These are phyloP conservation scores for Torulaspora gathmanii DNA, from an alignment of 805 yeast species.

Conservation along the genomic window DNA sequence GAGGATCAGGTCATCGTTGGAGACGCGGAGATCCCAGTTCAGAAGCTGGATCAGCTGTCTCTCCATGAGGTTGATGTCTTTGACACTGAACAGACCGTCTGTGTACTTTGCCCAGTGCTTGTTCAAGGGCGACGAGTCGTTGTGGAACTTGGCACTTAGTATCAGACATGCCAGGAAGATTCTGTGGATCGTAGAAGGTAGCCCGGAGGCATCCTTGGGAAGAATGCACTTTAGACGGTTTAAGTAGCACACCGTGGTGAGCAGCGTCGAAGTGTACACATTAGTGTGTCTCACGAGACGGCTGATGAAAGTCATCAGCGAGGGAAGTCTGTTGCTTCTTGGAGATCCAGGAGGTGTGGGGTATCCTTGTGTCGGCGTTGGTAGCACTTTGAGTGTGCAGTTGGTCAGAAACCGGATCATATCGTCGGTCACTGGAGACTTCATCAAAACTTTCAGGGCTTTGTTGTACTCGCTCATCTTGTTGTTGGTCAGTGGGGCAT, in stretches of 20 bases:
- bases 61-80: constrained; percentile 77
- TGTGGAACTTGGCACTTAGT: constrained; percentile 66
- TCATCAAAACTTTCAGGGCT: constrained; percentile 56
- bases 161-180: constrained; percentile 71
- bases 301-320: constrained; percentile 69
- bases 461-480: constrained; percentile 38
- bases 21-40: constrained; percentile 68
- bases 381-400: constrained; percentile 60
- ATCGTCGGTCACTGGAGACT: constrained; percentile 66
- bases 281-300: constrained; percentile 68
- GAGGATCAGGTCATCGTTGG: constrained; percentile 59
- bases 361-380: constrained; percentile 42
- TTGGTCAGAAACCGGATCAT: constrained; percentile 68
- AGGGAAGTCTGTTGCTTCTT: constrained; percentile 40
- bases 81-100: constrained; percentile 61
- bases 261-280: constrained; percentile 74
- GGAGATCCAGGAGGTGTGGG: constrained; percentile 38
- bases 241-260: constrained; percentile 67
- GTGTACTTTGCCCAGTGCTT: constrained; percentile 76
- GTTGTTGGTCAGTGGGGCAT: neutral
- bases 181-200: constrained; percentile 76
- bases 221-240: constrained; percentile 55
- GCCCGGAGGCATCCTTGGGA: constrained; percentile 68
- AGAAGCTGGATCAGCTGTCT: constrained; percentile 63
- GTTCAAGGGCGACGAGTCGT: constrained; percentile 75